phyloP scores from a whole-genome alignment of 2,329 filamentous ascomycete species.

The Fonsecaea nubica region DNA sequence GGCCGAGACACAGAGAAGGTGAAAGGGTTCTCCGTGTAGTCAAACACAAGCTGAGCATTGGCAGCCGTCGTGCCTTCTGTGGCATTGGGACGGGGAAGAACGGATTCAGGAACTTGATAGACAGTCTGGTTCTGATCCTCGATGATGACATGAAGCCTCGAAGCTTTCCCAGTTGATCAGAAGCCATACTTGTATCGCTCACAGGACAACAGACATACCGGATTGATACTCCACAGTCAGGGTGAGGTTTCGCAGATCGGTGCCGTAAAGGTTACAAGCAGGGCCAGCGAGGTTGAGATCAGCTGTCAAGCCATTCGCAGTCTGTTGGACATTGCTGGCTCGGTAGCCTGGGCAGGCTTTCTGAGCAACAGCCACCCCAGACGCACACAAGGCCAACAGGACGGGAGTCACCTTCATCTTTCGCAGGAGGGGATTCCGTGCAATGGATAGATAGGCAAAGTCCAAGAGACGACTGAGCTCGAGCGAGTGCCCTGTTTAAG shows the following conservation, averaged over 20 bases:
- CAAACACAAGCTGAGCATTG: constrained; percentile 53
- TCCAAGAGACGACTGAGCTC: background rate
- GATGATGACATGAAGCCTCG: constrained; percentile 76
- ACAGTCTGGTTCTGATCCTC: constrained; percentile 72
- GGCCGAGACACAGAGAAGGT: constrained; percentile 65
- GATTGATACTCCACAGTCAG: constrained; percentile 68
- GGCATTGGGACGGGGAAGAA: constrained; percentile 66
- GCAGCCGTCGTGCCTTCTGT: constrained; percentile 54
- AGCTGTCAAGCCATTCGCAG: constrained; percentile 65
- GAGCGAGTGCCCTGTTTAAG: constrained; percentile 10
- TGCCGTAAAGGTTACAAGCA: constrained; percentile 67
- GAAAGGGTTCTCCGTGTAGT: constrained; percentile 65
- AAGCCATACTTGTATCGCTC: background rate
- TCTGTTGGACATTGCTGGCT: constrained; percentile 46
- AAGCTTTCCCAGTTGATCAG: constrained; percentile 51
- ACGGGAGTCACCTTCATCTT: constrained; percentile 17
- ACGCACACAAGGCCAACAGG: constrained; percentile 13
- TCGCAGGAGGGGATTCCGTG: background rate
- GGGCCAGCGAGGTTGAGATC: constrained; percentile 71
- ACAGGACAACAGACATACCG: constrained; percentile 48
- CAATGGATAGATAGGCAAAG: constrained; percentile 2
- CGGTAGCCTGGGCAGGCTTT: constrained; percentile 49
- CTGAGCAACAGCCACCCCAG: constrained; percentile 16
- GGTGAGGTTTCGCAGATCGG: constrained; percentile 62
- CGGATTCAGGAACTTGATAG: constrained; percentile 75